phyloP scores from a whole-genome alignment of 1,284 basidiomycete genomes.

The Caloboletus firmus region DNA sequence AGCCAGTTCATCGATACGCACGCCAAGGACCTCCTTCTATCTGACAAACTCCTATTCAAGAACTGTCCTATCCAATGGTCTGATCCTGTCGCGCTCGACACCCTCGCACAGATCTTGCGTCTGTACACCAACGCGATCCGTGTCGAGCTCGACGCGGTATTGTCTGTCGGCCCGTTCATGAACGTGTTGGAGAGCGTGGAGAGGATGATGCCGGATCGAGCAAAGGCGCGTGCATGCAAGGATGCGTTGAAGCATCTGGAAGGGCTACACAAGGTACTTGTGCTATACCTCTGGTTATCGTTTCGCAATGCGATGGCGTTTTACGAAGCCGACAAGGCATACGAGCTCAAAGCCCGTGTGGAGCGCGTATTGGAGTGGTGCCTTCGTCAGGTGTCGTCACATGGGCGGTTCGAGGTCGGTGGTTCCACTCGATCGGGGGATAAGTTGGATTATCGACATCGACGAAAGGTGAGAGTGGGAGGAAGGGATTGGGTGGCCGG shows the following conservation, averaged over 20 bases:
- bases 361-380: constrained; percentile 66
- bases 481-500: constrained; percentile 18
- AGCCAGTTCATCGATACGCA: constrained; percentile 48
- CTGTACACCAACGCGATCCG: constrained; percentile 37
- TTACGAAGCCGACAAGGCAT: constrained; percentile 53
- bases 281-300: constrained; percentile 86
- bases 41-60: constrained; percentile 51
- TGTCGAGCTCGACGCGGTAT: constrained; percentile 38
- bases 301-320: constrained; percentile 80
- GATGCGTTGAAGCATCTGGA: constrained; percentile 58
- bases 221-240: constrained; percentile 15
- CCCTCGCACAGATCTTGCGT: constrained; percentile 39
- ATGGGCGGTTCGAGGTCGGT: not conserved
- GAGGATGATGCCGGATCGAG: constrained; percentile 11
- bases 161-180: constrained; percentile 44
- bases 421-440: not conserved
- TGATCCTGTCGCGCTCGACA: constrained; percentile 35
- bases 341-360: constrained; percentile 59
- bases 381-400: constrained; percentile 44
- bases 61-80: constrained; percentile 49
- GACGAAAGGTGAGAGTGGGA: constrained; percentile 3
- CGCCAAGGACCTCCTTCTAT: constrained; percentile 43
- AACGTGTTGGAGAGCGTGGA: constrained; percentile 47
- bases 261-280: constrained; percentile 77
- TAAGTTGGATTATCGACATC: constrained; percentile 23